A percentile compares a stretch with the other conserved stretches of the same genome.
Evolutionary conservation across 2,329 filamentous ascomycete species (phyloP).

Genomic region (Aureobasidium namibiae): DNA sequence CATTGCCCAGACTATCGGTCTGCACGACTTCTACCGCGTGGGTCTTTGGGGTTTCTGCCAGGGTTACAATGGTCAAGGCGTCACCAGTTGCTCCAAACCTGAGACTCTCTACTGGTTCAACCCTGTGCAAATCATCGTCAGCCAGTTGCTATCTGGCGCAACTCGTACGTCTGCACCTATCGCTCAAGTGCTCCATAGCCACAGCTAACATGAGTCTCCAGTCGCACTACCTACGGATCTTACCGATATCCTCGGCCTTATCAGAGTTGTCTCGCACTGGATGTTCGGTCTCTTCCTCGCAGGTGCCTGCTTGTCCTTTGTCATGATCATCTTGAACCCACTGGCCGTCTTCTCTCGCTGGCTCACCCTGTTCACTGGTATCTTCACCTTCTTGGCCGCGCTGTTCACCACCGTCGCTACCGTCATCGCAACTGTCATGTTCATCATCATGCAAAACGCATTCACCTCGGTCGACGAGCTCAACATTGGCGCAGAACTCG

Average conservation of each 20-base stretch:
- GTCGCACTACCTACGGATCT: conserved; percentile 71
- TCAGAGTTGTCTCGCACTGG: conserved; percentile 65
- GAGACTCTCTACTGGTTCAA: conserved; percentile 80
- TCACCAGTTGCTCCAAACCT: conserved; percentile 67
- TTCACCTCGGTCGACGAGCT: conserved; percentile 62
- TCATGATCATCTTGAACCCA: conserved; percentile 60
- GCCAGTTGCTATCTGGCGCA: conserved; percentile 72
- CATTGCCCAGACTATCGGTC: conserved; percentile 73
- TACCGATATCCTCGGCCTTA: conserved; percentile 62
- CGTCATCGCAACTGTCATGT: conserved; percentile 74
- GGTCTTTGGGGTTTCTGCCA: conserved; percentile 91
- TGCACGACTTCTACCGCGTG: conserved; percentile 92
- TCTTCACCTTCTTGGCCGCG: conserved; percentile 60
- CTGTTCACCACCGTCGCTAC: conserved; percentile 62
- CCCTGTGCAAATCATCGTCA: conserved; percentile 70
- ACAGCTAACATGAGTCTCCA: conserved; percentile 20
- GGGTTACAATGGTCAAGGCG: conserved; percentile 66
- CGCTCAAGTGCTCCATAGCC: background rate
- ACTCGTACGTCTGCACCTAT: conserved; percentile 46
- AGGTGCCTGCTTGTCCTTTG: conserved; percentile 59
- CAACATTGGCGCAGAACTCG: conserved; percentile 66
- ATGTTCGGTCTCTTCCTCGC: conserved; percentile 87
- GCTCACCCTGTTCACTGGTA: conserved; percentile 56
- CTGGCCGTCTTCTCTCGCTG: conserved; percentile 45
- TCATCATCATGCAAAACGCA: conserved; percentile 69